Base-by-base conservation (phyloP, 2,329 filamentous ascomycete species). In the Alternaria angustiovoidea region DNA sequence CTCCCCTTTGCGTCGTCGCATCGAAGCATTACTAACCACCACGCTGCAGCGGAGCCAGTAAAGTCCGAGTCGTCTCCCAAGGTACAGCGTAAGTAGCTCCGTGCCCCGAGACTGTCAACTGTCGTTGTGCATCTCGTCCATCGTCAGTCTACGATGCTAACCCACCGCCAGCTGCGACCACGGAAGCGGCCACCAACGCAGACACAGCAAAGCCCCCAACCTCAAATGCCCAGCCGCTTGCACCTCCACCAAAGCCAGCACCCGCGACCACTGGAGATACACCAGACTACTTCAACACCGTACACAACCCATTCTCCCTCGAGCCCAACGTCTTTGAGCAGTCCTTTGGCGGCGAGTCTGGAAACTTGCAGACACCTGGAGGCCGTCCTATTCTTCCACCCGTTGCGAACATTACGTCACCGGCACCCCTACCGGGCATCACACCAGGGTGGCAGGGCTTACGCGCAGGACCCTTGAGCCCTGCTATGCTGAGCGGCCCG, bases 241-340 rank as follows among this genome's bases (percentile, higher is more conserved):
- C 83, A 77, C 82, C 83, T 69, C 83, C 83, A 60, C 83, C 83
- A 32, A 82, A 81, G 64, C 82, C 82, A 39, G 71, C 74, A 51
- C 74, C 78, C 39, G 66, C 72, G 63, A 80, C 78, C 64, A 76
- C 79, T 58, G 66, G 72, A 61, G 80, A 82, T 47, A 81, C 81
- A 48, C 78, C 78, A 54, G 83, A 85, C 68, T 85, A 86, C 72
- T 85, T 86, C 74, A 81, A 80, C 66, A 79, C 74, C n/a, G 74
- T 79, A 51, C 81, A 82, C 70, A 82, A 79, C 60, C 81, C 83
- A 62, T 81, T 93, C 76, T 89, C 87, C 71, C 87, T 91, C 78
- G 95, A 98, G 83, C 93, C 93, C 61, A 98, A 99, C 80, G 94
- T 95, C 8, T 98, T 99, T 74, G 95, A 98, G 78, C 92, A 95